Evolutionary conservation across 495 filamentous ascomycete species (phyloP), one percentile per base, ranked within the genome.

Genomic region (Hypoxylon perforatum): DNA sequence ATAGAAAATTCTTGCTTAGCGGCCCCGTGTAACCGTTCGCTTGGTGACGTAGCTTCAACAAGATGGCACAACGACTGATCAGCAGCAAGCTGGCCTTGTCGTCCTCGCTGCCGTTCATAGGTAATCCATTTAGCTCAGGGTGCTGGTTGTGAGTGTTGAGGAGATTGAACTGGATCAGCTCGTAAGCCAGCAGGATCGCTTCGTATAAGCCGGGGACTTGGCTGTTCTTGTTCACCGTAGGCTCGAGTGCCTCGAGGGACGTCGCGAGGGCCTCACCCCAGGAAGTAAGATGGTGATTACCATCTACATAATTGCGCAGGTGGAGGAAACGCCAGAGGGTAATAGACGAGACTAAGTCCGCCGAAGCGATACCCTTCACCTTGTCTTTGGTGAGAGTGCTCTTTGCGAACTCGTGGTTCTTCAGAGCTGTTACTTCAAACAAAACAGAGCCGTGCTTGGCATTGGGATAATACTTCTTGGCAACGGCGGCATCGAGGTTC

Each of bases 1-100:
- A 90, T 10, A 98, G 83, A 42, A 98, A 82, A 68, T 95, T 91
- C 72, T 94, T 88, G 81, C 91, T 97, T 1, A 99, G 82, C 0
- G 95, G 95, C 0, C 95, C 95, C 21, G 95, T 97, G 77, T 97
- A 99, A 21, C 96, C 94, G 68, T 94, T 93, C 5, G 84, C 79
- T 65, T 91, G 85, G 73, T 99, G 95, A 28, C 87, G 86, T 21
- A 99, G 80, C 66, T 90, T 91, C 46, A 90, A 87, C 65, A 98
- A 82, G 50, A 89, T 92, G 12, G 94, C 90, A 57, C 95, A 90
- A 39, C 94, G 90, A 57, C 91, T 92, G 61, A 97, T 86, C 28
- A 97, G 84, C 61, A 94, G 82, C 38, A 91, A 87, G 76, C 89
- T 88, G 9, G 80, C 77, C 73, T 89, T 90, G 67, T 94, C 82